Evolutionary conservation across 2,329 filamentous ascomycete genomes (phyloP).

Genomic region (Diplodia corticola): DNA sequence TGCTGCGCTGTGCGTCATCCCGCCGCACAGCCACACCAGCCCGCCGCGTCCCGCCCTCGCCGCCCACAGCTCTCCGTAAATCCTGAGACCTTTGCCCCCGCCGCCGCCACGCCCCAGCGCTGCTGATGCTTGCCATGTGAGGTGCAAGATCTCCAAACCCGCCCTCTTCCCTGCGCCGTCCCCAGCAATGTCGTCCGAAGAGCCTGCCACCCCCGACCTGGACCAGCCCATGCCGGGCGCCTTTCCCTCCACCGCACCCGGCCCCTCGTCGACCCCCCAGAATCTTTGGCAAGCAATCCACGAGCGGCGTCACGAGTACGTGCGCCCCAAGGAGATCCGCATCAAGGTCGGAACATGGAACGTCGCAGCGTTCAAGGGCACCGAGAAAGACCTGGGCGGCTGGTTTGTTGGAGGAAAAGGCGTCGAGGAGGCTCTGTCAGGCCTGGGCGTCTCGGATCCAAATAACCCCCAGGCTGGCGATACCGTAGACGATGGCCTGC

Average conservation of each 20-base stretch:
- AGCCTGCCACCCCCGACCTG: conserved; percentile 35
- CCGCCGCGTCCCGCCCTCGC: background rate
- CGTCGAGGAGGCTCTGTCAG: conserved; percentile 63
- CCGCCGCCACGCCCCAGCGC: background rate
- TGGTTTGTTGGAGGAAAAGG: conserved; percentile 86
- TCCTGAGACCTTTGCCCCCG: background rate
- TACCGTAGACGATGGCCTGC: conserved; percentile 27
- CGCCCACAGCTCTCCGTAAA: background rate
- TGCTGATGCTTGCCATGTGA: conserved; percentile 11
- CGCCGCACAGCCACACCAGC: conserved; percentile 2
- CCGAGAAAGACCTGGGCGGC: conserved; percentile 79
- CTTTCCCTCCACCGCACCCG: conserved; percentile 40
- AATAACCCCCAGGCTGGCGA: conserved; percentile 29
- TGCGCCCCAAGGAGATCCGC: conserved; percentile 69
- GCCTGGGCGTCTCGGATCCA: conserved; percentile 43
- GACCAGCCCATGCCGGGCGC: conserved; percentile 52
- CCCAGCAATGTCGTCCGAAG: conserved; percentile 28
- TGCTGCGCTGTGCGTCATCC: conserved; percentile 5
- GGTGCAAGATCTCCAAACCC: background rate
- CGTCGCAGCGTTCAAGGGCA: conserved; percentile 78
- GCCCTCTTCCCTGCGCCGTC: background rate
- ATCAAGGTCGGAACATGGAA: conserved; percentile 97
- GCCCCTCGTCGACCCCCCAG: conserved; percentile 39
- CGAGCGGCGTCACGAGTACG: conserved; percentile 76
- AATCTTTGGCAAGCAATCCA: conserved; percentile 62